Base-by-base conservation (phyloP, 306 rosid genomes). In the Dryas octopetala region DNA sequence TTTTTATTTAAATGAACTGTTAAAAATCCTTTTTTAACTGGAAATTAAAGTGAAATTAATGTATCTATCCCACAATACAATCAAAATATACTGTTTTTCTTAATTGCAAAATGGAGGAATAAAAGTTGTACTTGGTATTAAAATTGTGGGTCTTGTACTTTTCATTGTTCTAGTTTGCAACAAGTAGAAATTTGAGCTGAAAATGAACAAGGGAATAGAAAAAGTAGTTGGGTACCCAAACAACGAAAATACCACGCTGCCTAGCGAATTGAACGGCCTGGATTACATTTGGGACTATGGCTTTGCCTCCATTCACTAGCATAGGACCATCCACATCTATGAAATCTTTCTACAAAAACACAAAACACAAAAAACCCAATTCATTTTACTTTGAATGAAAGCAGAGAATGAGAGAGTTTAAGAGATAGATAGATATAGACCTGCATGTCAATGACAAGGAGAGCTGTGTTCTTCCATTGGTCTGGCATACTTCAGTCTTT, bases 371-470 rank as follows among this genome's bases (percentile, higher is more conserved):
- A 78, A 70, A 68, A 69, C 73, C 74, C 43, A 49, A 4, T 69
- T 28, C 14, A 1, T 51, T 51, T 7, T 8, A 32, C 7, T 51
- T 64, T 44, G 47, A 26, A 3, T 48, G 14, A 45, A 15, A 19
- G 19, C 47, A 47, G 40, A 59, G 4, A 17, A 7, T 17, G 14
- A 16, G 38, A 49, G 61, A 40, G 71, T 52, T 11, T 44, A 47
- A 38, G 46, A 38, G 44, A 48, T 48, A 59, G 9, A 62, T 23
- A 23, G 23, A 23, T 23, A 23, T 23, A 76, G 47, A 84, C 98
- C 96, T 91, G 97, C 96, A 91, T 88, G 78, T 89, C 96, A 23
- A 95, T 87, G 17, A 94, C 91, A 44, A 94, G 91, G 48, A 94
- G 86, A 78, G 97, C 93, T 5, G 91, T 79, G 69, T 57, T 83